phyloP scores from a whole-genome alignment of 768 basidiomycete genomes.

The Auricularia sp. region DNA sequence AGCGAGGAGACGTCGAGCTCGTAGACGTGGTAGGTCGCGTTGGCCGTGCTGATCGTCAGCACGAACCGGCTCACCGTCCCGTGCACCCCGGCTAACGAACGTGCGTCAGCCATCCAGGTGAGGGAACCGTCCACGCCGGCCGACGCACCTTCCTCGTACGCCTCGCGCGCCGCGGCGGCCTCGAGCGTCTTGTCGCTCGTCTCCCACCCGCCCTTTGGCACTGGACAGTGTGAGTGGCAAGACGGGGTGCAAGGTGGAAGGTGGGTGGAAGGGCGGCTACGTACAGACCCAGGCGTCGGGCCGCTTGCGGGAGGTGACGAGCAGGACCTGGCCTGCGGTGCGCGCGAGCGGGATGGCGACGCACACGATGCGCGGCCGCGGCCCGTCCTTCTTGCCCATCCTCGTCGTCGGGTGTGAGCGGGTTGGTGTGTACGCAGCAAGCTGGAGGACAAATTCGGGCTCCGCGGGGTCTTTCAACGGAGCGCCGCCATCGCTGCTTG shows the following conservation, averaged over 20 bases:
- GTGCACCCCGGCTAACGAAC: slow-evolving; percentile 63
- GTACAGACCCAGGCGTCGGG: slow-evolving; percentile 81
- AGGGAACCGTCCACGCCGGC: neutral
- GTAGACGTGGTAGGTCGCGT: slow-evolving; percentile 83
- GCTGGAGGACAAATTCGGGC: too few relatives aligned
- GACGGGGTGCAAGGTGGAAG: neutral
- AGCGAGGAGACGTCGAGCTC: slow-evolving; percentile 64
- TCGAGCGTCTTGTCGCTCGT: slow-evolving; percentile 69
- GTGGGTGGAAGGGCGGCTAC: slow-evolving; percentile 27
- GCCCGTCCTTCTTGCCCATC: slow-evolving; percentile 62
- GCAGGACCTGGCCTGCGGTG: slow-evolving; percentile 64
- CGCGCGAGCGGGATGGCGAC: slow-evolving; percentile 80
- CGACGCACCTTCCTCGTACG: slow-evolving; percentile 78
- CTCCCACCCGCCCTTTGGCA: slow-evolving; percentile 93
- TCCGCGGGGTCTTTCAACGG: too few relatives aligned
- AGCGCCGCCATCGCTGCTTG: too few relatives aligned
- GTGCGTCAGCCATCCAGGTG: neutral
- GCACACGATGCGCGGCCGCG: slow-evolving; percentile 77
- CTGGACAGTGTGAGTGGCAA: slow-evolving; percentile 27
- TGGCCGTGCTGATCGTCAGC: slow-evolving; percentile 67
- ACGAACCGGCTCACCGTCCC: slow-evolving; percentile 81
- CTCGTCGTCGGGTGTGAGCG: slow-evolving; percentile 6
- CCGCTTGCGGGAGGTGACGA: slow-evolving; percentile 77
- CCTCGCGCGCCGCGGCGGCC: slow-evolving; percentile 84
- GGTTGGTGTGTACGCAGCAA: too few relatives aligned